Conservation (phyloP, 352 stramenopile genomes). For the Peronosclerospora sorghi region DNA sequence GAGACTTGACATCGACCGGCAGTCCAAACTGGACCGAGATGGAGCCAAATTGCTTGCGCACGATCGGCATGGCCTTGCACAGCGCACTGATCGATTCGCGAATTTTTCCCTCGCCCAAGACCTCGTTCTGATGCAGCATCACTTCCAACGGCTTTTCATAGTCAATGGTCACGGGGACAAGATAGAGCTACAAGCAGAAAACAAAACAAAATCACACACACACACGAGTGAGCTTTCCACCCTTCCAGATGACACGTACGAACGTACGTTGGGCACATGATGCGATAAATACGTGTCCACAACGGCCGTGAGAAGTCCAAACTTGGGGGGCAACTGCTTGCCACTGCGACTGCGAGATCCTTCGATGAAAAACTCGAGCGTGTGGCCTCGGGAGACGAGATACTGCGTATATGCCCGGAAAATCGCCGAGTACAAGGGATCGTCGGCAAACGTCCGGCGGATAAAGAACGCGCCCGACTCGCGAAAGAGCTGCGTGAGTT, state of each 20-base stretch:
- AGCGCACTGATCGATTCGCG: constrained; percentile 65
- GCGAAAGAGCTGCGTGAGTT: constrained; percentile 48
- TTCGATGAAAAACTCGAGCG: constrained; percentile 83
- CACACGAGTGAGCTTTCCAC: constrained; percentile 1
- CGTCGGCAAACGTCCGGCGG: constrained; percentile 50
- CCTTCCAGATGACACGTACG: neutral
- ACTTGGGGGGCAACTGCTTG: constrained; percentile 76
- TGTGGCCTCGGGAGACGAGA: constrained; percentile 58
- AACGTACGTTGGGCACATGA: constrained; percentile 64
- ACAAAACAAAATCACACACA: too few relatives aligned
- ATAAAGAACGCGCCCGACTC: constrained; percentile 76
- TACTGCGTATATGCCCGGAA: constrained; percentile 81
- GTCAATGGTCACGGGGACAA: constrained; percentile 80
- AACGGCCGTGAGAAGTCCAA: constrained; percentile 62
- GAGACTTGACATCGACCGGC: constrained; percentile 55
- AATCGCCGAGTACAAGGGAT: constrained; percentile 60
- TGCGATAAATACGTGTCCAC: constrained; percentile 60
- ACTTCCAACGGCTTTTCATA: constrained; percentile 81
- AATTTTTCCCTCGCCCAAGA: constrained; percentile 70
- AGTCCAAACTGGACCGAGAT: constrained; percentile 69
- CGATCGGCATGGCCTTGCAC: constrained; percentile 52
- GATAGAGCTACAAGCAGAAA: constrained; percentile 34
- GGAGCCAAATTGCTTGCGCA: constrained; percentile 73
- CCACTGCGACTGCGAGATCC: constrained; percentile 71
- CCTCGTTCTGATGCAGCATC: constrained; percentile 69